These are phyloP conservation scores for Fusarium annulatum DNA, from an alignment of 2,329 filamentous ascomycete species.

Conservation along the genomic window DNA sequence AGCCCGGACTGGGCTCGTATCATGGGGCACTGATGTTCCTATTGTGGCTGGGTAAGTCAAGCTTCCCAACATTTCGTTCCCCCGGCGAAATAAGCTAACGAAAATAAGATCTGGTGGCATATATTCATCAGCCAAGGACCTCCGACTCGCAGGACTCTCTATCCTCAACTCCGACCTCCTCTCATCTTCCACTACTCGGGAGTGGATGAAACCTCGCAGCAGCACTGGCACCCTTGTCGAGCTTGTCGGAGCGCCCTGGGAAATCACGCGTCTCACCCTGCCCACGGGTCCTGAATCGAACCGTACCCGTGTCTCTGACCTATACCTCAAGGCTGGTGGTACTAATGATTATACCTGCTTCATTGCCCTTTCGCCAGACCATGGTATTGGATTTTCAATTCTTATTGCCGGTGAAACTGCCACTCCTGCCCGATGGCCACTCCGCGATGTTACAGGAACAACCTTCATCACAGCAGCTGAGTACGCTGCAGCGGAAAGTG, in stretches of 20 bases:
- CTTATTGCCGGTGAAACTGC: slow-evolving; percentile 41
- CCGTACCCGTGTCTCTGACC: slow-evolving; percentile 30
- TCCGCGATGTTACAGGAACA: slow-evolving; percentile 30
- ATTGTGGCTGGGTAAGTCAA: slow-evolving; percentile 35
- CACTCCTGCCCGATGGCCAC: slow-evolving; percentile 20
- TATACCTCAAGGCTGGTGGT: slow-evolving; percentile 32
- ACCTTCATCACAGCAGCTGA: slow-evolving; percentile 38
- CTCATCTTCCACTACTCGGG: neutral
- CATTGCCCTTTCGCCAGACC: slow-evolving; percentile 26
- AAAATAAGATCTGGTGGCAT: slow-evolving; percentile 23
- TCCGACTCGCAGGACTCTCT: slow-evolving; percentile 29
- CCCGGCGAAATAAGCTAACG: neutral
- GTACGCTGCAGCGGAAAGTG: slow-evolving; percentile 33
- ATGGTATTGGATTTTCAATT: slow-evolving; percentile 42
- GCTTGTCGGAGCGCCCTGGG: slow-evolving; percentile 39
- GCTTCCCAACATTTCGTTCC: neutral
- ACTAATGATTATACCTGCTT: slow-evolving; percentile 19
- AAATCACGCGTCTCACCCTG: slow-evolving; percentile 31
- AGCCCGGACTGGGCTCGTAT: neutral
- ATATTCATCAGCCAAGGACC: slow-evolving; percentile 22
- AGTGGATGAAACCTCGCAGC: slow-evolving; percentile 39
- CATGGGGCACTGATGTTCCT: slow-evolving; percentile 30
- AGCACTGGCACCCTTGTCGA: slow-evolving; percentile 30
- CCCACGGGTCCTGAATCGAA: slow-evolving; percentile 39
- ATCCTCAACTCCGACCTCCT: slow-evolving; percentile 37